Evolutionary conservation across 2,329 filamentous ascomycete genomes (phyloP).

Genomic region (Scedosporium apiospermum): DNA sequence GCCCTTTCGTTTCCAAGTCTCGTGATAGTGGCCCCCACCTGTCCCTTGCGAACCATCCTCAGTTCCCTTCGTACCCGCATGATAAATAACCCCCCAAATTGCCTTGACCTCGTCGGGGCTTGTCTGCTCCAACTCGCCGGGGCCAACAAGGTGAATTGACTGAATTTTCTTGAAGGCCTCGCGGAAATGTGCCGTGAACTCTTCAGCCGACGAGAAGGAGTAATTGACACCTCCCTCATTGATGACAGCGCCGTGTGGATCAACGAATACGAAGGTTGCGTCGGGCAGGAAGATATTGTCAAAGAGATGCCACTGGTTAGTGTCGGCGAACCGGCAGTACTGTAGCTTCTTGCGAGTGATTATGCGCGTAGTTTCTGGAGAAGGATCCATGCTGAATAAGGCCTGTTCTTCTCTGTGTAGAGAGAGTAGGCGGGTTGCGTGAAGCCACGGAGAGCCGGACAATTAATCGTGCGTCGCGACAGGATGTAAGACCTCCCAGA

Average conservation of each 20-base stretch:
- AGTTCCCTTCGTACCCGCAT: slow-evolving; percentile 3
- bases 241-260: not conserved
- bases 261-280: slow-evolving; percentile 7
- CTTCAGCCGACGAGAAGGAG: slow-evolving; percentile 5
- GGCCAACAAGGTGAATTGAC: slow-evolving; percentile 6
- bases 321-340: slow-evolving; percentile 11
- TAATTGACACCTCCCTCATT: not conserved
- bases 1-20: slow-evolving; percentile 7
- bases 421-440: no score
- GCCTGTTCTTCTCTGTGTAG: no score
- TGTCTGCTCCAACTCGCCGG: slow-evolving; percentile 7
- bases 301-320: slow-evolving; percentile 7
- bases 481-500: no score
- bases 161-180: not conserved
- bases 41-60: not conserved
- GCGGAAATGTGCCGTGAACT: slow-evolving; percentile 6
- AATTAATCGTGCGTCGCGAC: no score
- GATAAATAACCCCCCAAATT: slow-evolving; percentile 7
- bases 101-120: slow-evolving; percentile 10
- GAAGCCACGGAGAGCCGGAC: no score
- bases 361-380: slow-evolving; percentile 8
- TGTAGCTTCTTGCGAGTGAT: slow-evolving; percentile 11
- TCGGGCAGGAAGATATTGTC: slow-evolving; percentile 8
- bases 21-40: slow-evolving; percentile 10
- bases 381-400: not conserved